Evolutionary conservation across 1,284 basidiomycete species (phyloP).

Genomic region (Leccinum pachyderme): DNA sequence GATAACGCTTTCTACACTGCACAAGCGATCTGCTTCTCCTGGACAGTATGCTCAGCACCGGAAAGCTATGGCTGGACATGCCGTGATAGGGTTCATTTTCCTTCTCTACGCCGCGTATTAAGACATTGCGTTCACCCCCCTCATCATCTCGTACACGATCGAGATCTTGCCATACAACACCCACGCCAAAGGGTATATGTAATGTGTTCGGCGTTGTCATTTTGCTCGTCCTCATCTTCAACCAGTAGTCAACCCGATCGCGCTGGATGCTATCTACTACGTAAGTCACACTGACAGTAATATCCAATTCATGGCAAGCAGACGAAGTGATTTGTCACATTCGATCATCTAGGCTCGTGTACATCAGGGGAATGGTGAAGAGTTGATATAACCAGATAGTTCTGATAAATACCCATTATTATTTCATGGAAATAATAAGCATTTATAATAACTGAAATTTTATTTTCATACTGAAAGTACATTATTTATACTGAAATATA

Average conservation of each 20-base stretch:
- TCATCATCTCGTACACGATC: constrained; percentile 73
- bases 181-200: constrained; percentile 80
- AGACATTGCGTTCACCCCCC: constrained; percentile 70
- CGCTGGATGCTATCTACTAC: constrained; percentile 56
- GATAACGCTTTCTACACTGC: constrained; percentile 71
- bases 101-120: constrained; percentile 64
- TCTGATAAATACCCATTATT: too few species aligned
- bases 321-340: background rate
- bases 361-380: constrained; percentile 36
- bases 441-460: too few species aligned
- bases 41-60: constrained; percentile 48
- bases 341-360: constrained; percentile 50
- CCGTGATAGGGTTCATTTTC: constrained; percentile 77
- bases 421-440: too few species aligned
- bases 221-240: constrained; percentile 69
- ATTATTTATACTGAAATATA: too few species aligned
- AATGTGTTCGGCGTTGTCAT: constrained; percentile 68
- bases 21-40: constrained; percentile 70
- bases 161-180: constrained; percentile 72
- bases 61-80: constrained; percentile 49
- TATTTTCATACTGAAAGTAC: too few species aligned
- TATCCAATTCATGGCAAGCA: background rate
- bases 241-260: constrained; percentile 83
- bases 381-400: too few species aligned
- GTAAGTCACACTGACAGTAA: constrained; percentile 27